Conservation (phyloP, 1,284 basidiomycete genomes). For the Singerocomus inundabilis region DNA sequence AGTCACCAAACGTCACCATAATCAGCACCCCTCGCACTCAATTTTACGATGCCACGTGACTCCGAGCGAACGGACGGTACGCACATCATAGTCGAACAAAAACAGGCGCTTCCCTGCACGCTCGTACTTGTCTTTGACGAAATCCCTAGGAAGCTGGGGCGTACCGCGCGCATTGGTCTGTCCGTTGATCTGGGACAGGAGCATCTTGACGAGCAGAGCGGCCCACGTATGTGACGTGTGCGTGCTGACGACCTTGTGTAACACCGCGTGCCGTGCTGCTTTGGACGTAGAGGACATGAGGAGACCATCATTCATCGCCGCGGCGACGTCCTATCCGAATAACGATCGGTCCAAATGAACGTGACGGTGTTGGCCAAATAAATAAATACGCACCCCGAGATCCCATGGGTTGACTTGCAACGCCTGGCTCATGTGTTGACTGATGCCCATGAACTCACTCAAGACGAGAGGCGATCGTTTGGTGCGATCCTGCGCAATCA, state of each 20-base stretch:
- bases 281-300: conserved; percentile 82
- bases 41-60: not conserved
- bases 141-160: conserved; percentile 73
- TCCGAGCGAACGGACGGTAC: conserved; percentile 29
- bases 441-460: conserved; percentile 98
- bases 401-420: conserved; percentile 90
- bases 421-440: conserved; percentile 81
- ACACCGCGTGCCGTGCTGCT: conserved; percentile 66
- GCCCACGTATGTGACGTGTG: conserved; percentile 98
- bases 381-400: conserved; percentile 53
- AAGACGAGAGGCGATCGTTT: conserved; percentile 86
- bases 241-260: conserved; percentile 87
- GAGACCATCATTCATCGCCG: conserved; percentile 91
- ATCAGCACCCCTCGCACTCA: conserved; percentile 1
- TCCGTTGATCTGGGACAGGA: conserved; percentile 79
- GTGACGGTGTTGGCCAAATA: not conserved
- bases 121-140: conserved; percentile 66
- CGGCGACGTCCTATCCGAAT: conserved; percentile 73
- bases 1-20: not conserved
- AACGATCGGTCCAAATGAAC: not conserved
- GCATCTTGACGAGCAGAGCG: conserved; percentile 83
- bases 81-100: conserved; percentile 94
- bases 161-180: conserved; percentile 86
- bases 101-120: conserved; percentile 82
- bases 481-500: conserved; percentile 86